Percentiles rank a stretch among this genome's conserved stretches.
Evolutionary conservation across 2,329 filamentous ascomycete genomes (phyloP).

Genomic region (Lasiodiplodia sp.): DNA sequence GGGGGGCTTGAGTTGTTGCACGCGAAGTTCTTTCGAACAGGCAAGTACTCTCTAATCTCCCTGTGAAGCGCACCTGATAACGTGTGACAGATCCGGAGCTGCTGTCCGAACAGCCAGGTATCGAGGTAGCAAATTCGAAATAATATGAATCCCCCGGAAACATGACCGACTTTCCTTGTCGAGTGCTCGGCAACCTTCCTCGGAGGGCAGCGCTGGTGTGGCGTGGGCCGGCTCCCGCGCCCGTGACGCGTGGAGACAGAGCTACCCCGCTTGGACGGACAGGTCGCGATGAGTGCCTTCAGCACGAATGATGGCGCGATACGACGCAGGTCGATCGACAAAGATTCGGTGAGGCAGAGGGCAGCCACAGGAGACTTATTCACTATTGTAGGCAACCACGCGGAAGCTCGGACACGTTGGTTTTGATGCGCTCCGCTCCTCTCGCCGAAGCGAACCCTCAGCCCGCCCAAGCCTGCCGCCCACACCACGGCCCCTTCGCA

Average conservation of each 20-base stretch:
- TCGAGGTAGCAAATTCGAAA: slow-evolving; percentile 23
- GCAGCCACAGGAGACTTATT: background rate
- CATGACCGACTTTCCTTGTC: background rate
- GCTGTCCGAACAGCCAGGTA: background rate
- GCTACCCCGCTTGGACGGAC: slow-evolving; percentile 24
- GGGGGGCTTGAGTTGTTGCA: background rate
- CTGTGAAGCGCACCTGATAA: slow-evolving; percentile 15
- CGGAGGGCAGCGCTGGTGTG: background rate
- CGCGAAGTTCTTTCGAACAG: background rate
- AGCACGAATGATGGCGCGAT: slow-evolving; percentile 11
- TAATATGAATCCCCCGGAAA: background rate
- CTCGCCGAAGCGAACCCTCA: slow-evolving; percentile 21
- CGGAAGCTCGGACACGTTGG: slow-evolving; percentile 22
- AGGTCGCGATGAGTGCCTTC: slow-evolving; percentile 1
- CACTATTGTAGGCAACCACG: slow-evolving; percentile 18
- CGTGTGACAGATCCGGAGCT: slow-evolving; percentile 3
- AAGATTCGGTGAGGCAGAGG: slow-evolving; percentile 21
- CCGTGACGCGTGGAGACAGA: slow-evolving; percentile 14
- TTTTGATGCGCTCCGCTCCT: slow-evolving; percentile 14
- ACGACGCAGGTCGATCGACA: slow-evolving; percentile 16
- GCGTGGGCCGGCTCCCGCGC: slow-evolving; percentile 7
- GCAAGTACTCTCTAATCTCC: slow-evolving; percentile 11
- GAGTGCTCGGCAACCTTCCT: background rate
- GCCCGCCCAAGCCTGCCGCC: slow-evolving; percentile 17
- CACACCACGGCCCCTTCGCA: slow-evolving; percentile 72